Percentiles rank a stretch among this genome's conserved stretches.
These are phyloP conservation scores for Crucihimalaya himalaica DNA, from an alignment of 345 rosid species.

Conservation along the genomic window DNA sequence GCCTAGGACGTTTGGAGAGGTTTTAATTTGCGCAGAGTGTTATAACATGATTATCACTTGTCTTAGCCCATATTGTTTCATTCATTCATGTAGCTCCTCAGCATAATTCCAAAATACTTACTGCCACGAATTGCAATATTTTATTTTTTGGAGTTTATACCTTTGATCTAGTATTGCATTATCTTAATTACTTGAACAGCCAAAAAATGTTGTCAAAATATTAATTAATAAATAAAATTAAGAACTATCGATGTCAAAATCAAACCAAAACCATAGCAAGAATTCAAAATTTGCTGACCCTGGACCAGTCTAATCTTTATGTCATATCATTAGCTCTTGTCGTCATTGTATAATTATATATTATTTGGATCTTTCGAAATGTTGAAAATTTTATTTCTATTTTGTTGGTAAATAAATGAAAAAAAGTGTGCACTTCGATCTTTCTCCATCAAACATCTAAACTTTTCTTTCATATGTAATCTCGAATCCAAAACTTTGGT, in stretches of 20 bases:
- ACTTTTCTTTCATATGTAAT: neutral
- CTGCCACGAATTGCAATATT: neutral
- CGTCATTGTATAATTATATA: constrained; percentile 18
- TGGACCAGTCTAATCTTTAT: constrained; percentile 37
- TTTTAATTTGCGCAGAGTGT: too few relatives aligned
- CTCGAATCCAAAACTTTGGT: neutral
- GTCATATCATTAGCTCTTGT: constrained; percentile 45
- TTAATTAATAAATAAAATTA: neutral
- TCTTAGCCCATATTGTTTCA: neutral
- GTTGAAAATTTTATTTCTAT: neutral
- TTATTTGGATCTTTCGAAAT: constrained; percentile 25
- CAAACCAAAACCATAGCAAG: constrained; percentile 15
- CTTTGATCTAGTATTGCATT: neutral
- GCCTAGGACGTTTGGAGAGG: neutral
- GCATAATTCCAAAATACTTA: neutral
- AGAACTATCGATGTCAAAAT: constrained; percentile 5
- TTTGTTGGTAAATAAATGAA: neutral
- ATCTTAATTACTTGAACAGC: constrained; percentile 5
- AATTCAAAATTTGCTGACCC: constrained; percentile 31
- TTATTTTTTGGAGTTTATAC: neutral
- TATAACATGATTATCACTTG: too few relatives aligned
- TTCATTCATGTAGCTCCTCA: neutral
- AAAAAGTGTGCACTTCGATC: neutral
- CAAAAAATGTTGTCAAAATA: neutral
- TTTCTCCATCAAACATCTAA: constrained; percentile 30